A percentile compares a stretch with the other conserved stretches of the same genome.
phyloP scores from a whole-genome alignment of 345 rosid genomes.

The Citrus reticulata region DNA sequence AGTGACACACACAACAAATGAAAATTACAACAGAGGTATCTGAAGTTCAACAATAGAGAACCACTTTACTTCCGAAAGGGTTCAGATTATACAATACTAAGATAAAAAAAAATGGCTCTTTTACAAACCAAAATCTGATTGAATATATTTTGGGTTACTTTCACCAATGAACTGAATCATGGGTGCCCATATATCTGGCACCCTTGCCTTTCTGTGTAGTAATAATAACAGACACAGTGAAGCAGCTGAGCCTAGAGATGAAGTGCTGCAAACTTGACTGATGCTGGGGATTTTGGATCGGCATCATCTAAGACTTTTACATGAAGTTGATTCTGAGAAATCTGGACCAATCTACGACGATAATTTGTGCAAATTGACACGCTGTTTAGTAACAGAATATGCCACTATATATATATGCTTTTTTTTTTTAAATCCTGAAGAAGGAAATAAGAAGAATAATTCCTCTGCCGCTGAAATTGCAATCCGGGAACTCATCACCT shows the following conservation, averaged over 20 bases:
- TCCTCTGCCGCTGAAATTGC: slow-evolving; percentile 28
- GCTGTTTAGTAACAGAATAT: not conserved
- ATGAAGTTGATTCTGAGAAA: slow-evolving; percentile 3
- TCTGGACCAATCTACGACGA: not conserved
- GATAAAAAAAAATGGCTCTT: not conserved
- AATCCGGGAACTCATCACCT: slow-evolving; percentile 34
- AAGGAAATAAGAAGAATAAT: slow-evolving; percentile 20
- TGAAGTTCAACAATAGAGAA: not conserved
- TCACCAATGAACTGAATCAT: not conserved
- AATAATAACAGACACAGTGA: not conserved
- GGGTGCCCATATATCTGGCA: not conserved
- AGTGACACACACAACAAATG: not conserved
- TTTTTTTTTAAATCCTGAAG: slow-evolving; percentile 10
- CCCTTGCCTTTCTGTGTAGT: not conserved
- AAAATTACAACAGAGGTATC: not conserved
- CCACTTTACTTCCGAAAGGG: not conserved
- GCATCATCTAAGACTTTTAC: not conserved
- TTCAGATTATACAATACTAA: not conserved
- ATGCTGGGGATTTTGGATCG: not conserved
- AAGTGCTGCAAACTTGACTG: not conserved
- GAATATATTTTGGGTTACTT: not conserved
- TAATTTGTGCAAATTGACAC: slow-evolving; percentile 1
- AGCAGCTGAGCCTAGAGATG: not conserved
- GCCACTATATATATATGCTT: not conserved
- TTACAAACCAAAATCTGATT: not conserved